A percentile compares a stretch with the other conserved stretches of the same genome.
Conservation (phyloP, 345 rosid species). For the Hevea brasiliensis region DNA sequence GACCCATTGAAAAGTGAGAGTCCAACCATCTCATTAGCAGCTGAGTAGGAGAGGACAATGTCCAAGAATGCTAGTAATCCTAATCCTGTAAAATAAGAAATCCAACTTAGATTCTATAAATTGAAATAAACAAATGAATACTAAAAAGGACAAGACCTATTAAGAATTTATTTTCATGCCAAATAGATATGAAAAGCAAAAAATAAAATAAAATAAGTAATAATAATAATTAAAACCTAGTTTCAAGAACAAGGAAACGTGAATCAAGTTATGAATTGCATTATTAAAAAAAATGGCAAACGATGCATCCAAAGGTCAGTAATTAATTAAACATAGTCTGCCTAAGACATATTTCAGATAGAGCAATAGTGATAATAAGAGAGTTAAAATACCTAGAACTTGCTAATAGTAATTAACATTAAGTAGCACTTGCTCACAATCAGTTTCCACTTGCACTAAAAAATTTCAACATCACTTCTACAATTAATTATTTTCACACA, state of each 20-base stretch:
- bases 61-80: constrained; percentile 87
- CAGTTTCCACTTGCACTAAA: not conserved
- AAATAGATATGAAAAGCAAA: no score
- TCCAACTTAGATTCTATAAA: constrained; percentile 1
- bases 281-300: not conserved
- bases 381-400: not conserved
- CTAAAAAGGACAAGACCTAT: no score
- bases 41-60: constrained; percentile 91
- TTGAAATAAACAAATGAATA: not conserved
- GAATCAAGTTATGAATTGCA: not conserved
- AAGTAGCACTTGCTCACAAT: not conserved
- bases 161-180: no score
- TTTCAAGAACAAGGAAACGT: not conserved
- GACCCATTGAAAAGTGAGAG: constrained; percentile 90
- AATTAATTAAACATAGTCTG: not conserved
- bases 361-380: not conserved
- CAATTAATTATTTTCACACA: not conserved
- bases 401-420: not conserved
- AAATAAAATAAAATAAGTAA: no score
- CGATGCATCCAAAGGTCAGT: not conserved
- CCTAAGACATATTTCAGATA: not conserved
- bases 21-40: constrained; percentile 98
- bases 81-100: constrained; percentile 49
- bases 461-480: not conserved
- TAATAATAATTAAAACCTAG: not conserved